phyloP scores from a whole-genome alignment of 169 alveolate species.

The Plasmodium gaboni region DNA sequence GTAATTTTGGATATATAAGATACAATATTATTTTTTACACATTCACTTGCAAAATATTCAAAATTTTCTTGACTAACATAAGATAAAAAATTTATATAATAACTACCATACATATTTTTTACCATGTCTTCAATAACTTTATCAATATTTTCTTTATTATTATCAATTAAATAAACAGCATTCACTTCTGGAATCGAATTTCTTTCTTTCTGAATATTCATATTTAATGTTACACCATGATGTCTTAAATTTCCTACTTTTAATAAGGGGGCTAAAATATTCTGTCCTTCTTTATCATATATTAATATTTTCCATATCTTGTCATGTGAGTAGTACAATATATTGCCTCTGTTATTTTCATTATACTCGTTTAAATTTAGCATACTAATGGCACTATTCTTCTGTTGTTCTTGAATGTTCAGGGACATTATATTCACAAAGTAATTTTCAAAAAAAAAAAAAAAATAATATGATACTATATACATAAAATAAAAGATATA shows the following conservation, averaged over 20 bases:
- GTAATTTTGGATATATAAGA: slow-evolving; percentile 86
- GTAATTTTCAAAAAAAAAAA: neutral
- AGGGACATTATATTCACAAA: slow-evolving; percentile 28
- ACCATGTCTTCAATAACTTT: slow-evolving; percentile 86
- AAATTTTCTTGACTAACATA: slow-evolving; percentile 85
- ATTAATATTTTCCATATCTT: slow-evolving; percentile 89
- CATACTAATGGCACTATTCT: slow-evolving; percentile 64
- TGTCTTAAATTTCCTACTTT: slow-evolving; percentile 88
- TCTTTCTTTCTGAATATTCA: slow-evolving; percentile 82
- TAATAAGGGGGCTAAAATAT: slow-evolving; percentile 87
- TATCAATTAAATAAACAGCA: slow-evolving; percentile 86
- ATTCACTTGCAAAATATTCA: slow-evolving; percentile 85
- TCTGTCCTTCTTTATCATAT: slow-evolving; percentile 86
- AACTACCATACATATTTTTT: slow-evolving; percentile 86
- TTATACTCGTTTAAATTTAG: slow-evolving; percentile 54
- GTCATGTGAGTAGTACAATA: slow-evolving; percentile 76
- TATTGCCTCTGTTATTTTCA: slow-evolving; percentile 72
- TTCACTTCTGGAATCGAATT: slow-evolving; percentile 90
- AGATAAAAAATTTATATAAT: slow-evolving; percentile 87
- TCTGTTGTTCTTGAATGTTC: slow-evolving; percentile 71
- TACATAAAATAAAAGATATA: neutral
- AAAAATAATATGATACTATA: neutral
- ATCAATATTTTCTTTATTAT: slow-evolving; percentile 80
- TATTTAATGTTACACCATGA: slow-evolving; percentile 90
- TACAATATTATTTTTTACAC: slow-evolving; percentile 85